Base-by-base conservation (phyloP, 345 rosid genomes). In the Triadica sebifera region DNA sequence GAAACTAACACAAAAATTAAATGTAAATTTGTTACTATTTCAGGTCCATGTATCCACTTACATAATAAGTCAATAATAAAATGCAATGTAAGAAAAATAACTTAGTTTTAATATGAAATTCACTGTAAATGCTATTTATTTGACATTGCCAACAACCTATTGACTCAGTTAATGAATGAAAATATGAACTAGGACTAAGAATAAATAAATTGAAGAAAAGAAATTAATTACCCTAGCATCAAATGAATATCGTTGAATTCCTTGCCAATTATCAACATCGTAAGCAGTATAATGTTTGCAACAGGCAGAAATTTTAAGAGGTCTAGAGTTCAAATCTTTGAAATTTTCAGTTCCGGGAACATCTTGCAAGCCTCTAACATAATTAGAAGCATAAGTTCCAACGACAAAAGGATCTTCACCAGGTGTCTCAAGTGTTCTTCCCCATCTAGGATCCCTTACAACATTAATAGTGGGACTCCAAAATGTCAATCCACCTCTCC, bases 391-490 rank as follows among this genome's bases (percentile, higher is more conserved):
- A 10, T 84, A 85, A n/a, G 19, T 75, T 2, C 88, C 86, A 24
- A 79, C 85, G 1, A 71, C 55, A 0, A 66, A 81, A 9, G 88
- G 90, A 73, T 84, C 88, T 62, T 86, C 86, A 5, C 88, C 86
- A 0, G 86, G 86, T 0, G 90, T 86, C 58, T 86, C 90, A 0
- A 46, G n/a, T 29, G 65, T 50, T 51, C 90, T 81, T 20, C 88
- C 86, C 88, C 90, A 82, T 69, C 88, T 74, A 2, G 86, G 90
- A 69, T 86, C 88, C 41, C 90, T 63, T 1, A 78, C 81, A 7
- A 85, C 82, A 43, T 86, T 86, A 16, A 86, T 69, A 24, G 70
- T 85, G 4, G 88, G 90, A 66, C 85, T 83, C 90, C 88, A 86
- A 10, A 1, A 60, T 4, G 65, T 29, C 8, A 60, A 29, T 1